These are phyloP conservation scores for Populus deltoides DNA, from an alignment of 345 rosid species.

Conservation along the genomic window DNA sequence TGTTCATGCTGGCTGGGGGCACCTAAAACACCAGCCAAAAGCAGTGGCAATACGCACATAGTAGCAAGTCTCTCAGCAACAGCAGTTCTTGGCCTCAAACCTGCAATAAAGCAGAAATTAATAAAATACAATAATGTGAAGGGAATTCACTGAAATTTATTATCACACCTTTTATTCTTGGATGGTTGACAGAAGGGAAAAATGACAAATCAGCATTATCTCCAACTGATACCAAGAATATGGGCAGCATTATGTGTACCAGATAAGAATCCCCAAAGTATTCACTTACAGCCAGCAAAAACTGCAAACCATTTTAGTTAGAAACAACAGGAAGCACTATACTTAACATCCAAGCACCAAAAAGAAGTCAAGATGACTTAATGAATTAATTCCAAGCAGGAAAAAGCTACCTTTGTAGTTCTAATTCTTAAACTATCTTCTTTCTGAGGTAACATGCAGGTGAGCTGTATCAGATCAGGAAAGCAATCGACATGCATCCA, in stretches of 20 bases:
- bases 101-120: slow-evolving; percentile 45
- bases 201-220: slow-evolving; percentile 69
- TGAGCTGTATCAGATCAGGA: slow-evolving; percentile 70
- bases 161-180: slow-evolving; percentile 63
- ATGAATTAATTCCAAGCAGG: slow-evolving; percentile 2
- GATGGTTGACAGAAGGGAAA: slow-evolving; percentile 53
- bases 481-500: slow-evolving; percentile 95
- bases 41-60: slow-evolving; percentile 79
- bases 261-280: slow-evolving; percentile 71
- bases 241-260: slow-evolving; percentile 78
- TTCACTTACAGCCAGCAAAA: slow-evolving; percentile 70
- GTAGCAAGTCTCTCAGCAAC: slow-evolving; percentile 72
- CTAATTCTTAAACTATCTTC: slow-evolving; percentile 86
- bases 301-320: slow-evolving; percentile 51
- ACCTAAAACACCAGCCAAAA: slow-evolving; percentile 93
- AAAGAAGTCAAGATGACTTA: not conserved
- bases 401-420: slow-evolving; percentile 62
- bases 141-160: slow-evolving; percentile 12
- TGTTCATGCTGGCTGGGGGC: slow-evolving; percentile 66
- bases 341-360: slow-evolving; percentile 6
- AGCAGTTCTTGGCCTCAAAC: slow-evolving; percentile 77
- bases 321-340: slow-evolving; percentile 14
- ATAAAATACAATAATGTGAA: slow-evolving; percentile 9
- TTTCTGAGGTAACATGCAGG: slow-evolving; percentile 78
- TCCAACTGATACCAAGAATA: slow-evolving; percentile 82